Evolutionary conservation across 257 asterid species (phyloP).

Genomic region (Petrea volubilis): DNA sequence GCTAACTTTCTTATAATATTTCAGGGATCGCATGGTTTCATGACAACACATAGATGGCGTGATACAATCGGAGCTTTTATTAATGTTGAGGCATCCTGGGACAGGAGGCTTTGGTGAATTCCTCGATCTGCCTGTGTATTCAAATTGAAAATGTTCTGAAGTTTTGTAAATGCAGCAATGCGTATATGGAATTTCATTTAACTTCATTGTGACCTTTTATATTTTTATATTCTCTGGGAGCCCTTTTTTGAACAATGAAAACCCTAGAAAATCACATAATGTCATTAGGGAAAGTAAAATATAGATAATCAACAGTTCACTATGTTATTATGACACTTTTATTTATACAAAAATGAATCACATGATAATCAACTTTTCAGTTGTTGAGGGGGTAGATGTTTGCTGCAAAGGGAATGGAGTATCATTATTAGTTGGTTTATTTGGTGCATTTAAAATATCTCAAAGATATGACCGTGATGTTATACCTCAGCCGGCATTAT

Average conservation of each 20-base stretch:
- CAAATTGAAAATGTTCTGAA: slow-evolving; percentile 15
- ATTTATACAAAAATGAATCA: neutral
- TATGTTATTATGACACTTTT: neutral
- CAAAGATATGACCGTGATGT: neutral
- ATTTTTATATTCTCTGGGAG: neutral
- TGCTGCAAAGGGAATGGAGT: neutral
- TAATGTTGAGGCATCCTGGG: slow-evolving; percentile 92
- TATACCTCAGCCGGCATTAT: neutral
- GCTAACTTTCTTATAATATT: slow-evolving; percentile 27
- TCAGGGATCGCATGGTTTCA: slow-evolving; percentile 98
- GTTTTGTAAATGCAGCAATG: slow-evolving; percentile 9
- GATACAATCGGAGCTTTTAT: slow-evolving; percentile 90
- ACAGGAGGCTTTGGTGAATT: slow-evolving; percentile 90
- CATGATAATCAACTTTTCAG: neutral
- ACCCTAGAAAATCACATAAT: neutral
- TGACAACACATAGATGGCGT: slow-evolving; percentile 91
- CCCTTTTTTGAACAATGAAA: neutral
- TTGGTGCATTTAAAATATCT: neutral
- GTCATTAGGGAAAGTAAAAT: neutral
- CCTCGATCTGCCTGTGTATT: slow-evolving; percentile 17
- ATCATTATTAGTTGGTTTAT: neutral
- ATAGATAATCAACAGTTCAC: neutral
- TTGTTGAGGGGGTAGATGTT: neutral
- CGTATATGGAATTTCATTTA: neutral
- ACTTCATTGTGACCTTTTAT: neutral